These are phyloP conservation scores for Rhypophila decipiens DNA, from an alignment of 495 filamentous ascomycete species.

Conservation along the genomic window DNA sequence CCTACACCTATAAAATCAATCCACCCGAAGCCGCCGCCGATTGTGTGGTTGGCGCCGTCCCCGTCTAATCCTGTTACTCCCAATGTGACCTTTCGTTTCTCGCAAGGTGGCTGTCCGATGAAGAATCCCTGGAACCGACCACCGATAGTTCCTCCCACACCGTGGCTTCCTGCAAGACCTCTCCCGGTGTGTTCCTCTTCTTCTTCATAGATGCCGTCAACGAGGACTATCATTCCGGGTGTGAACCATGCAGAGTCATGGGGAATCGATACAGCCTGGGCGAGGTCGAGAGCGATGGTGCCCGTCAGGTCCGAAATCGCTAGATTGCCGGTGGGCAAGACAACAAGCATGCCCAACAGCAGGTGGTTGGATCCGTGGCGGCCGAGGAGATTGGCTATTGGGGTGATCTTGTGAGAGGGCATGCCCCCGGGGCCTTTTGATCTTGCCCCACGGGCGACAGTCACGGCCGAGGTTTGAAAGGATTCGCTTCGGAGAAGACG, in stretches of 20 bases:
- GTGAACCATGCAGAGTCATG: conserved; percentile 84
- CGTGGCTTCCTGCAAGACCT: conserved; percentile 64
- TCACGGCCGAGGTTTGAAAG: conserved; percentile 73
- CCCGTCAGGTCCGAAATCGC: conserved; percentile 82
- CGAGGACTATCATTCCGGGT: conserved; percentile 89
- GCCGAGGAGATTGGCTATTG: conserved; percentile 87
- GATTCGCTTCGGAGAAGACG: conserved; percentile 86
- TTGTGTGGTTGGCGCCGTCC: conserved; percentile 46
- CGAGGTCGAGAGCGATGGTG: conserved; percentile 75
- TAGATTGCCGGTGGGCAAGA: conserved; percentile 75
- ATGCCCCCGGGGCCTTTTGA: conserved; percentile 44
- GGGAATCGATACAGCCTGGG: conserved; percentile 73
- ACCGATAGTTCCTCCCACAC: conserved; percentile 81
- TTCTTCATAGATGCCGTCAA: conserved; percentile 93
- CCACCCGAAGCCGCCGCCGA: conserved; percentile 86
- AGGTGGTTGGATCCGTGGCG: conserved; percentile 80
- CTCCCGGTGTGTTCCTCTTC: conserved; percentile 63
- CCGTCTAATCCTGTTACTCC: conserved; percentile 55
- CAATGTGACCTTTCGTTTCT: conserved; percentile 71
- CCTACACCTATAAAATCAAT: conserved; percentile 91
- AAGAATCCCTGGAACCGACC: conserved; percentile 85
- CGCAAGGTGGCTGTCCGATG: conserved; percentile 82
- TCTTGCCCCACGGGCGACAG: conserved; percentile 35
- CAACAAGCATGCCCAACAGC: conserved; percentile 73
- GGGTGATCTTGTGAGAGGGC: conserved; percentile 81